These are phyloP conservation scores for Entomortierella parvispora DNA, from an alignment of 192 early-diverging fungal genomes.

Conservation along the genomic window DNA sequence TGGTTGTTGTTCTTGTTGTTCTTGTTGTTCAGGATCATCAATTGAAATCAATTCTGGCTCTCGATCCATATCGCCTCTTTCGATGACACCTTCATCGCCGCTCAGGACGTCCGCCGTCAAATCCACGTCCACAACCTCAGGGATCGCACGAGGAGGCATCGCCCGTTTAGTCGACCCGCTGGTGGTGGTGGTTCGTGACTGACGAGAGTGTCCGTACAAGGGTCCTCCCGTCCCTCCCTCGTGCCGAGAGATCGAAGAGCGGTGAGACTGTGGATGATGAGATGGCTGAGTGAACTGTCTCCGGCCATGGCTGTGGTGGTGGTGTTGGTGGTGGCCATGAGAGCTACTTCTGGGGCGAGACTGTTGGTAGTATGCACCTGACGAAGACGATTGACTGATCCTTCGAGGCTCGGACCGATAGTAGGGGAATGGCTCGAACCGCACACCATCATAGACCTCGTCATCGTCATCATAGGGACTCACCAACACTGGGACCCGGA, in stretches of 20 bases:
- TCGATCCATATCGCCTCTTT: neutral
- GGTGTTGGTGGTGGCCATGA: neutral
- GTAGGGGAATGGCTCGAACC: constrained; percentile 7
- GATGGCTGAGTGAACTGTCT: too few species aligned
- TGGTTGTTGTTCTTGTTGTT: neutral
- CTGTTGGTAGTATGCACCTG: neutral
- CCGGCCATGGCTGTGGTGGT: neutral
- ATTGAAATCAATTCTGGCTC: neutral
- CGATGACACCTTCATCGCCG: neutral
- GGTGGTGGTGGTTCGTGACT: too few species aligned
- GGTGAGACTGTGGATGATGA: too few species aligned
- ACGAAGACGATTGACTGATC: neutral
- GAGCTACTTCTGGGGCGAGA: neutral
- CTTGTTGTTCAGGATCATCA: too few species aligned
- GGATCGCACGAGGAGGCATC: neutral
- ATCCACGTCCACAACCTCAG: constrained; percentile 7
- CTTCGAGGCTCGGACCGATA: neutral
- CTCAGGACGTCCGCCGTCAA: neutral
- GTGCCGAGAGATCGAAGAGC: too few species aligned
- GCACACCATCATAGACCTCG: constrained; percentile 35
- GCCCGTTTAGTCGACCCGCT: too few species aligned
- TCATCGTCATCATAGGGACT: constrained; percentile 26
- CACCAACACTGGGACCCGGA: constrained; percentile 36
- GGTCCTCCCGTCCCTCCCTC: too few species aligned
- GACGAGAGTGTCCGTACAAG: too few species aligned